Evolutionary conservation across 2,329 filamentous ascomycete species (phyloP).

Genomic region (Aspergillus floridensis): DNA sequence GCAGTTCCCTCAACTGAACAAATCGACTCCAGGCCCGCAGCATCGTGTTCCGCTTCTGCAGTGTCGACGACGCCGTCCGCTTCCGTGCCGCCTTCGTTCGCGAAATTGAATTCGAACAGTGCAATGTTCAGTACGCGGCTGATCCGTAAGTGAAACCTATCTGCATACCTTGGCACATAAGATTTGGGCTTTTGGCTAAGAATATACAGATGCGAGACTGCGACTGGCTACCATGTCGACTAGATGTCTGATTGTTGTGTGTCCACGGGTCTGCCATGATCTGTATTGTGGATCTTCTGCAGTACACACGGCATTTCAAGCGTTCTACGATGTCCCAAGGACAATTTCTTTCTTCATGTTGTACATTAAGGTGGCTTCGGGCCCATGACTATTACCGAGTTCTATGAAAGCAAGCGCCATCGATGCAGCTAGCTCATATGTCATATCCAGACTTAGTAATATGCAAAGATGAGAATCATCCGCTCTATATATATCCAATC

Average conservation of each 20-base stretch:
- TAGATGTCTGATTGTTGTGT: neutral
- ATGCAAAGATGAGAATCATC: too few species aligned
- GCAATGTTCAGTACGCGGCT: conserved; percentile 41
- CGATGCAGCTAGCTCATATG: too few species aligned
- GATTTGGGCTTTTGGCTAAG: neutral
- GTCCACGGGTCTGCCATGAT: neutral
- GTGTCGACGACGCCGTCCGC: conserved; percentile 45
- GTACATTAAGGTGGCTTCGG: too few species aligned
- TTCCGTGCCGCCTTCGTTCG: conserved; percentile 44
- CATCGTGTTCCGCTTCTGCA: conserved; percentile 50
- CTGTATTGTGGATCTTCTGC: neutral
- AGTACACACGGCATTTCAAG: neutral
- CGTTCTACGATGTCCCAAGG: too few species aligned
- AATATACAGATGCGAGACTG: conserved; percentile 23
- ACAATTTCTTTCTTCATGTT: too few species aligned
- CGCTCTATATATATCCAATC: too few species aligned
- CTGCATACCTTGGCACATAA: neutral
- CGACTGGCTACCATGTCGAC: conserved; percentile 19
- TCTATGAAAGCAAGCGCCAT: too few species aligned
- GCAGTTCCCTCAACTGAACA: neutral
- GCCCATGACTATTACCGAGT: too few species aligned
- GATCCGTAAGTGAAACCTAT: conserved; percentile 40
- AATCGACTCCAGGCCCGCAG: conserved; percentile 36
- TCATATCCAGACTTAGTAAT: too few species aligned
- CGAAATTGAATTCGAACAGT: conserved; percentile 47